A percentile compares a stretch with the other conserved stretches of the same genome.
Conservation (phyloP, 2,329 filamentous ascomycete species). For the Monascus ruber region DNA sequence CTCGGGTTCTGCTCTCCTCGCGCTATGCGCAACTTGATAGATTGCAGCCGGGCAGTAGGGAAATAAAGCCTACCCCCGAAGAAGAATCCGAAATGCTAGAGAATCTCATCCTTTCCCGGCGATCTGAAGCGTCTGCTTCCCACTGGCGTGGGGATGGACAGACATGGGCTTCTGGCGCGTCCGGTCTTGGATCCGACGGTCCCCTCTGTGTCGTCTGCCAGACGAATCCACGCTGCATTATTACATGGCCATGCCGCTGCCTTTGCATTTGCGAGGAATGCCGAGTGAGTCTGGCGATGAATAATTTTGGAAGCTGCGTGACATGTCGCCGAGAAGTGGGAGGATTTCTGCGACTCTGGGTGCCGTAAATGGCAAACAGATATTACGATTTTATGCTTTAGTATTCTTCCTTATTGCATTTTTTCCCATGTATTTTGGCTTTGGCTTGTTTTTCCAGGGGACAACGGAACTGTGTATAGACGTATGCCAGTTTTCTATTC, state of each 20-base stretch:
- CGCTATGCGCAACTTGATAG: conserved; percentile 19
- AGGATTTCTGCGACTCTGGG: conserved; percentile 84
- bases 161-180: conserved; percentile 59
- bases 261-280: conserved; percentile 92
- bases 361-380: conserved; percentile 42
- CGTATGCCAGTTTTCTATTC: no score
- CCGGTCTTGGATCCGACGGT: conserved; percentile 60
- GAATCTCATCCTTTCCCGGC: conserved; percentile 45
- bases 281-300: conserved; percentile 83
- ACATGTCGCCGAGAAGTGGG: conserved; percentile 81
- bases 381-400: no score
- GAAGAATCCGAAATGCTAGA: conserved; percentile 51
- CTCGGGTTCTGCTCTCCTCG: conserved; percentile 51
- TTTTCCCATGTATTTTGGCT: no score
- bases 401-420: no score
- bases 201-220: conserved; percentile 93
- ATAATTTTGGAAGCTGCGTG: conserved; percentile 94
- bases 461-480: no score
- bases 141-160: conserved; percentile 10
- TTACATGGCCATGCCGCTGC: conserved; percentile 94
- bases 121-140: conserved; percentile 21
- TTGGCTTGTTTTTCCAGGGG: no score
- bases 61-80: conserved; percentile 29
- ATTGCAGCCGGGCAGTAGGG: conserved; percentile 8
- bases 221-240: conserved; percentile 68